Base-by-base conservation (phyloP, 768 basidiomycete species). In the Russula vinacea region DNA sequence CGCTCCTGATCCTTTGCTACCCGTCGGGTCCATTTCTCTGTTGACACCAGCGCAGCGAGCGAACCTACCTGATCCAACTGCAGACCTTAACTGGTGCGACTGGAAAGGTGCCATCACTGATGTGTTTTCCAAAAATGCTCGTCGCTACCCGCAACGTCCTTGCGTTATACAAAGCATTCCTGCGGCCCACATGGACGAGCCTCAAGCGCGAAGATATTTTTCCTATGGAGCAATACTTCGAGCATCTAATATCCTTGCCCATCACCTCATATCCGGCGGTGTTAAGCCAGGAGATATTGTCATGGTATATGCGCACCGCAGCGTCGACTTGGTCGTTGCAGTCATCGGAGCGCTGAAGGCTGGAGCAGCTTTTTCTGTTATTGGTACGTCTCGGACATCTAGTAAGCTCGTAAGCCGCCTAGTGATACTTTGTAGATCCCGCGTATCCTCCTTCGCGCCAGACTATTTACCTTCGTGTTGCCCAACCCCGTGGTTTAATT, bases 101-200 rank as follows among this genome's bases (percentile, higher is more conserved):
- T 99, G 89, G 85, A 93, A 94, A 74, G 97, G 96, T 37, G 92
- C 96, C 8, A 98, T 99, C 72, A 93, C 96, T 16, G 90, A 96
- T 73, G 84, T 98, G 26, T 98, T 99, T 76, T 90, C 93, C 11
- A 77, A 78, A 42, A 98, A 99, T 76, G 97, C 97, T 2, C 78
- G 81, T 13, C 75, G 78, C 62, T 83, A 84, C 75, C 95, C 96
- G 0, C 87, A 92, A 35, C 79, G 88, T n/a, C 79, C 89, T 5
- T 98, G 96, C 70, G 90, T 99, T 39, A 79, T 98, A 55, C 96
- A 99, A 74, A 85, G 82, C 60, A 68, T 88, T 49, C 80, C 87
- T 3, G 72, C 79, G 0, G 65, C 68, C 5, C 62, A 62, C 26
- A 73, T 77, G 11, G 71, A 75, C 17, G 74, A 75, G 29, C 76